A percentile compares a stretch with the other conserved stretches of the same genome.
phyloP scores from a whole-genome alignment of 345 rosid genomes.

The Salix purpurea region DNA sequence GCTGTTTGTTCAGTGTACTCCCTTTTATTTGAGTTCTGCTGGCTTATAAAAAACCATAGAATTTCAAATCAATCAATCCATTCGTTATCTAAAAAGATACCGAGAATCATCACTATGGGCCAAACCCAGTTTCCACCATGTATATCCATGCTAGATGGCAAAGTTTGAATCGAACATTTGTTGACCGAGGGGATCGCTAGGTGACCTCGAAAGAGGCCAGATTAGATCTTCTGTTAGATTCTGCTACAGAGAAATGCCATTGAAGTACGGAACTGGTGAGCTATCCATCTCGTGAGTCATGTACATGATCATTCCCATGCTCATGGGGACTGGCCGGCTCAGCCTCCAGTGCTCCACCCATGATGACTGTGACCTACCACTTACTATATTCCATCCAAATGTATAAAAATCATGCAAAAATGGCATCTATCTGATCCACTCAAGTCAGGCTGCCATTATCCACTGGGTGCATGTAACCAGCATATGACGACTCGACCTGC shows the following conservation, averaged over 20 bases:
- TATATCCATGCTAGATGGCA: not conserved
- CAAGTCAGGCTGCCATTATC: not conserved
- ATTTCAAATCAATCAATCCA: not conserved
- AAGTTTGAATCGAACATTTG: not conserved
- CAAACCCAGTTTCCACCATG: not conserved
- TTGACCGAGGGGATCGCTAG: not conserved
- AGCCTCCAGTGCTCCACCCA: not conserved
- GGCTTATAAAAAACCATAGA: not conserved
- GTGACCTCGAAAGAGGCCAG: slow-evolving; percentile 4
- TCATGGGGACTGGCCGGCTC: not conserved
- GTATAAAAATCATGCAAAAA: not conserved
- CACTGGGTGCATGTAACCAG: not conserved
- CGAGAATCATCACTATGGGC: not conserved
- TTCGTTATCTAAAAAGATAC: not conserved
- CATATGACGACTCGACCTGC: not conserved
- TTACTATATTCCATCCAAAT: not conserved
- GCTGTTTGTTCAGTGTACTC: not conserved
- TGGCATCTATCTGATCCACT: not conserved
- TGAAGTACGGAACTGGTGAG: slow-evolving; percentile 11
- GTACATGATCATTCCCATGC: not conserved
- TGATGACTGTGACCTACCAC: not conserved
- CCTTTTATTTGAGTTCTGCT: not conserved
- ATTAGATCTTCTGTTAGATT: slow-evolving; percentile 7
- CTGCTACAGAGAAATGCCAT: slow-evolving; percentile 5
- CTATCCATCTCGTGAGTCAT: slow-evolving; percentile 1